These are phyloP conservation scores for Colletotrichum australisinense DNA, from an alignment of 2,329 filamentous ascomycete genomes.

Conservation along the genomic window DNA sequence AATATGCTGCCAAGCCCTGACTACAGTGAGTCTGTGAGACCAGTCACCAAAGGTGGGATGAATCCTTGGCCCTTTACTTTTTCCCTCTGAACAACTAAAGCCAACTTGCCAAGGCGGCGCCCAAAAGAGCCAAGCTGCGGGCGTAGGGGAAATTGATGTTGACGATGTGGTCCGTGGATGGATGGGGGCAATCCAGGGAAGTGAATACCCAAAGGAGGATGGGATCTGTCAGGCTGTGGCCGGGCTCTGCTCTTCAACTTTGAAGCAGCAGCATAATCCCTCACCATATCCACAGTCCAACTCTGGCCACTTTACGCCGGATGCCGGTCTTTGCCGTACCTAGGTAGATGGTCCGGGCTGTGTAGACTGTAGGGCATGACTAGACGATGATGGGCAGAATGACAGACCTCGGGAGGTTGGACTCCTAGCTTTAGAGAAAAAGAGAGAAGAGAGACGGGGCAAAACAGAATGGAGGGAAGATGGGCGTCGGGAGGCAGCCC, in stretches of 20 bases:
- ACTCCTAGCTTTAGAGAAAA: neutral
- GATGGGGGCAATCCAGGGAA: neutral
- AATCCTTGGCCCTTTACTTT: neutral
- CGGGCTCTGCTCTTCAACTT: neutral
- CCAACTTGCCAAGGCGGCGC: constrained; percentile 13
- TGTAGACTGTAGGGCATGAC: neutral
- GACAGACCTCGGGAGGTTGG: neutral
- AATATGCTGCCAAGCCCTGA: neutral
- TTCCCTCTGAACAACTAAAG: neutral
- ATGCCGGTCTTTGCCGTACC: neutral
- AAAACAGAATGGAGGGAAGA: neutral
- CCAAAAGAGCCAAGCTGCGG: constrained; percentile 18
- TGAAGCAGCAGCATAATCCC: constrained; percentile 26
- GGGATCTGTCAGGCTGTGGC: neutral
- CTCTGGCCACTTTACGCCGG: neutral
- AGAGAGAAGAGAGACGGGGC: neutral
- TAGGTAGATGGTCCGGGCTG: neutral
- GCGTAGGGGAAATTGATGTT: constrained; percentile 26
- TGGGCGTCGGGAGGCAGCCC: neutral
- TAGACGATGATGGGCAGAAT: neutral
- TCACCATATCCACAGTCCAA: neutral
- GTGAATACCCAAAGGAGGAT: too few relatives aligned
- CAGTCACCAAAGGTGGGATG: neutral
- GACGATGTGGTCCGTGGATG: neutral
- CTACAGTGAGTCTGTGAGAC: too few relatives aligned